These are phyloP conservation scores for Phialemonium atrogriseum DNA, from an alignment of 2,329 filamentous ascomycete genomes.

Conservation along the genomic window DNA sequence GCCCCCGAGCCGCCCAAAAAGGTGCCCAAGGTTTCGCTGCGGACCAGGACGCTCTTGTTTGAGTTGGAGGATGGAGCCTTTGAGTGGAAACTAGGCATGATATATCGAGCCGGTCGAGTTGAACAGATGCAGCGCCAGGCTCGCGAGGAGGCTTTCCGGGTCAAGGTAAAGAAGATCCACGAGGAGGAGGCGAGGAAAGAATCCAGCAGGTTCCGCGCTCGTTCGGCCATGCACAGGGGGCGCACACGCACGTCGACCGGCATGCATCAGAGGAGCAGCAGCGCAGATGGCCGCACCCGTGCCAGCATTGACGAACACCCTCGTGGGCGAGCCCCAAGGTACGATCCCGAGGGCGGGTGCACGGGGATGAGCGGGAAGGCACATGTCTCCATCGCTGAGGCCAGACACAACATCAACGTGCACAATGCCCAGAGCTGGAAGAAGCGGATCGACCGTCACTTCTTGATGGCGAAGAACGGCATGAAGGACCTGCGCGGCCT, in stretches of 20 bases:
- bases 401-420: slow-evolving; percentile 63
- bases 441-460: slow-evolving; percentile 72
- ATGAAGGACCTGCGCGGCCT: slow-evolving; percentile 70
- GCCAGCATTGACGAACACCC: slow-evolving; percentile 23
- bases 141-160: slow-evolving; percentile 78
- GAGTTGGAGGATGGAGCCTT: slow-evolving; percentile 95
- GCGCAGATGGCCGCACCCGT: slow-evolving; percentile 38
- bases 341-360: slow-evolving; percentile 71
- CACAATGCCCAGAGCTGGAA: slow-evolving; percentile 92
- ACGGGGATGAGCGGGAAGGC: slow-evolving; percentile 60
- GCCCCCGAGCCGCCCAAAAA: slow-evolving; percentile 76
- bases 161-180: slow-evolving; percentile 79
- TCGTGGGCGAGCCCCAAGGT: slow-evolving; percentile 47
- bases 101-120: slow-evolving; percentile 79
- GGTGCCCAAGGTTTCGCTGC: slow-evolving; percentile 77
- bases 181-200: slow-evolving; percentile 57
- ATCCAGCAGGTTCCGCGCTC: slow-evolving; percentile 42
- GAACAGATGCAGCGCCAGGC: slow-evolving; percentile 88
- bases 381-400: slow-evolving; percentile 67
- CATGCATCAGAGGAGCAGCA: slow-evolving; percentile 44
- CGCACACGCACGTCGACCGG: slow-evolving; percentile 20
- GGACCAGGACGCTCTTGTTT: slow-evolving; percentile 75
- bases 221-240: slow-evolving; percentile 40
- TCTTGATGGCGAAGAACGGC: slow-evolving; percentile 59
- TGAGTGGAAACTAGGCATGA: slow-evolving; percentile 93